phyloP scores from a whole-genome alignment of 1,139 yeast genomes.

The Saccharomycopsis hybrid region DNA sequence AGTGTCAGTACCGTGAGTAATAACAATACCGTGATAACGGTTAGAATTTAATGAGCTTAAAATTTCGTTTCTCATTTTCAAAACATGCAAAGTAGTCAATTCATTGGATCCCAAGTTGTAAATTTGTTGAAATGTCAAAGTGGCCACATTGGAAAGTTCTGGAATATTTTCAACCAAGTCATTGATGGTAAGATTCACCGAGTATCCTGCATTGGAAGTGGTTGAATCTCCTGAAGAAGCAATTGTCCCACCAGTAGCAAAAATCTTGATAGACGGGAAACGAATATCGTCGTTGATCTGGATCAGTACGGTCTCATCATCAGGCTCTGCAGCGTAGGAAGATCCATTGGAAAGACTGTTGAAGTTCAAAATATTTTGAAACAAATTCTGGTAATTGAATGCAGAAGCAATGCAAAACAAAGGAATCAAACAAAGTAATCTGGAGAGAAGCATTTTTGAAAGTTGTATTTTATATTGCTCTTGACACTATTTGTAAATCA shows the following conservation, averaged over 20 bases:
- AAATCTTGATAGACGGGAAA: slow-evolving; percentile 44
- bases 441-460: too few relatives aligned
- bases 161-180: slow-evolving; percentile 55
- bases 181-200: slow-evolving; percentile 60
- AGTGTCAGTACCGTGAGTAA: slow-evolving; percentile 71
- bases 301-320: slow-evolving; percentile 17
- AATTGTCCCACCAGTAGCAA: slow-evolving; percentile 72
- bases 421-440: too few relatives aligned
- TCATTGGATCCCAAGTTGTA: slow-evolving; percentile 63
- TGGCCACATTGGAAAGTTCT: slow-evolving; percentile 51
- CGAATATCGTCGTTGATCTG: slow-evolving; percentile 8
- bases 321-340: slow-evolving; percentile 8
- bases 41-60: slow-evolving; percentile 29
- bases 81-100: slow-evolving; percentile 37
- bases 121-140: slow-evolving; percentile 57
- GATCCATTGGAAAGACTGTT: not conserved
- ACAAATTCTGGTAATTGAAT: too few relatives aligned
- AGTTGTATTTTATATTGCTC: too few relatives aligned
- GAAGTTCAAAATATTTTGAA: too few relatives aligned
- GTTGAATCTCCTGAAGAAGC: slow-evolving; percentile 56
- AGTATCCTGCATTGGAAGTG: slow-evolving; percentile 61
- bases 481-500: too few relatives aligned
- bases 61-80: slow-evolving; percentile 37
- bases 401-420: too few relatives aligned
- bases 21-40: slow-evolving; percentile 46